Base-by-base conservation (phyloP, 2,329 filamentous ascomycete species). In the Ascochyta clinopodiicola region DNA sequence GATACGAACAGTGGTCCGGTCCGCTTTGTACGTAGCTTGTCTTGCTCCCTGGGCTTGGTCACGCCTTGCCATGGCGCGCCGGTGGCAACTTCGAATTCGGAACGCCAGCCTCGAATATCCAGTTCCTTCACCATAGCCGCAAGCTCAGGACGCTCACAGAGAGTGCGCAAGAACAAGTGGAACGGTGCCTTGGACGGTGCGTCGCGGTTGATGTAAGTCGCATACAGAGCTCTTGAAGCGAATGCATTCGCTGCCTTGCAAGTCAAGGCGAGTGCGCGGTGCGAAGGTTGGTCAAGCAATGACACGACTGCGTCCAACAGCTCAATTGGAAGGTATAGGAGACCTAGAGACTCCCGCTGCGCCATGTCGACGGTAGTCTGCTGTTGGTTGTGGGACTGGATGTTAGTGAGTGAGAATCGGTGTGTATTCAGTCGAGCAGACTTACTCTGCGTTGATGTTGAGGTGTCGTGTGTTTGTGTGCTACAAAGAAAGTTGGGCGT, bases 51-150 rank as follows among this genome's bases (percentile, higher is more conserved):
- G 17, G 19, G 17, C 9, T 22, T 24, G 17, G 34, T 45, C 5
- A 39, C 7, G 1, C 32, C 39, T 27, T 22, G 31, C 56, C 51
- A 61, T 4, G 32, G 6, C 4, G 29, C 22, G 12, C 51, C 47
- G 2, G 46, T 56, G 0, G 44, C 58, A 1, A 56, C 39, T 19
- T 58, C 50, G 25, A 44, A 51, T 8, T 59, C 45, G 10, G 58
- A 58, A 15, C 58, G 56, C 51, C 55, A 61, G 6, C 55, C 58
- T 6, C 51, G 55, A 4, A 59, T 53, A 12, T 59, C 42, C 10
- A 61, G 24, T 2, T 5, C 17, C 5, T 47, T 58, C 6, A 61
- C 51, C 25, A 50, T 47, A 0, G 36, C 47, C 29, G 47, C 48
- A 22, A 52, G 48, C 13, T 58, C 22, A 6, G 36, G n/a, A 1